Evolutionary conservation across 805 yeast species (phyloP), one percentile per base, ranked within the genome.

Genomic region (Candida pseudofarinosa): DNA sequence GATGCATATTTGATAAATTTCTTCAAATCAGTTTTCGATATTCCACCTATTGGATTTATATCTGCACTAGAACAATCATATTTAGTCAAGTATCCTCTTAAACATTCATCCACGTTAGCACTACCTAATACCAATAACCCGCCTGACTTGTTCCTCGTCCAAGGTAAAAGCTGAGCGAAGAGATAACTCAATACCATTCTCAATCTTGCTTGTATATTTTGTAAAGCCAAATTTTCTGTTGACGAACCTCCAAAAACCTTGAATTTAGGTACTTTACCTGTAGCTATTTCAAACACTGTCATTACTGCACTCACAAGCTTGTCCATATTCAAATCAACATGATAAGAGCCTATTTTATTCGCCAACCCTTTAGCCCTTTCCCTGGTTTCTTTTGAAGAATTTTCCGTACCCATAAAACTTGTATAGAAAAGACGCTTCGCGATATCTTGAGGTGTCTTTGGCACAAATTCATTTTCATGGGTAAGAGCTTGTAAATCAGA

Each of bases 21-120:
- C 59, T 88, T 89, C 59, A 93, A 70, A 58, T 95, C 99, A 0
- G 89, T 88, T 60, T 93, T 93, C 13, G 99, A 91, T 35, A 93
- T 88, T 30, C 97, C 96, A n/a, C 99, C 99, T 52, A 93, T 95
- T 19, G 99, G 99, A 59, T 93, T 93, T 46, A 93, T 79, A 67
- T 93, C 99, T 1, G 99, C 99, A 14, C 95, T 83, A 3, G 98
- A 90, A 63, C 97, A 89, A 63, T 93, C 99, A 63, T 93, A 93
- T 60, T 93, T 93, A 7, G 99, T 93, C 57, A 93, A 71, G 57
- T 93, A 93, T 0, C 99, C 99, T 46, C 99, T 74, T 46, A 93
- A 69, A 54, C 96, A 89, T 61, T 93, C 99, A 64, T 93, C 99
- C 12, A 93, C 99, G 59, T 93, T 93, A 3, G 98, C 97, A 56